phyloP scores from a whole-genome alignment of 2,329 filamentous ascomycete species.

The Conoideocrella luteorostrata region DNA sequence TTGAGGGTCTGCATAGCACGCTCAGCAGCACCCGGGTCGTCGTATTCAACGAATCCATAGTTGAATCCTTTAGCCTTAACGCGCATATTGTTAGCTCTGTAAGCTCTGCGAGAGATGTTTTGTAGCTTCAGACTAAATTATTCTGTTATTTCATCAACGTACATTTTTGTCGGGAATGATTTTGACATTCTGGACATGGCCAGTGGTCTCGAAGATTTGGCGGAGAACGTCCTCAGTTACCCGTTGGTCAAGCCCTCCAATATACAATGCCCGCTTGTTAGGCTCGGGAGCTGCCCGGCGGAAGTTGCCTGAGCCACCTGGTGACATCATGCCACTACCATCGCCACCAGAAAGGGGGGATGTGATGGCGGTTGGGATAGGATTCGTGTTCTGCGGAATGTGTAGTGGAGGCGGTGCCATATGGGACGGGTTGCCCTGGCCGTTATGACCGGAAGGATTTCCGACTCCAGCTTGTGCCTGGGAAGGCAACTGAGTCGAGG shows the following conservation, averaged over 20 bases:
- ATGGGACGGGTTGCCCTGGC: conserved; percentile 63
- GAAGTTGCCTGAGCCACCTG: conserved; percentile 73
- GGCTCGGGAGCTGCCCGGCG: conserved; percentile 93
- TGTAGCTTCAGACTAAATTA: conserved; percentile 12
- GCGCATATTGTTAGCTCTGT: conserved; percentile 24
- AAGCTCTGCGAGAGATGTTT: too few species aligned
- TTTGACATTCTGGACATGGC: conserved; percentile 97
- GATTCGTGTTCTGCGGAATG: conserved; percentile 94
- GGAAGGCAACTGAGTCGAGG: conserved; percentile 61
- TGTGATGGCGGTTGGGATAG: conserved; percentile 86
- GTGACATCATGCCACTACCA: conserved; percentile 68
- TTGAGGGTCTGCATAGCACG: conserved; percentile 97
- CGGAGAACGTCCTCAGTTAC: conserved; percentile 94
- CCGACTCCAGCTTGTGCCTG: conserved; percentile 61
- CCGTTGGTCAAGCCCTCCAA: conserved; percentile 88
- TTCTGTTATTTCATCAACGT: conserved; percentile 37
- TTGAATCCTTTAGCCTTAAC: conserved; percentile 86
- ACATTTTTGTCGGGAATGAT: conserved; percentile 99
- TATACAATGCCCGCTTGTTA: conserved; percentile 95
- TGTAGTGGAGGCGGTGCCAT: conserved; percentile 89
- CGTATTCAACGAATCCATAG: conserved; percentile 98
- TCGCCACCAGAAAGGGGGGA: conserved; percentile 72
- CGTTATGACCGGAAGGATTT: conserved; percentile 48
- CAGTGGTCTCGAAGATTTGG: conserved; percentile 98
- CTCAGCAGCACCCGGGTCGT: conserved; percentile 93